Conservation (phyloP, 2,329 filamentous ascomycete genomes). For the Ophiostoma himal-ulmi region DNA sequence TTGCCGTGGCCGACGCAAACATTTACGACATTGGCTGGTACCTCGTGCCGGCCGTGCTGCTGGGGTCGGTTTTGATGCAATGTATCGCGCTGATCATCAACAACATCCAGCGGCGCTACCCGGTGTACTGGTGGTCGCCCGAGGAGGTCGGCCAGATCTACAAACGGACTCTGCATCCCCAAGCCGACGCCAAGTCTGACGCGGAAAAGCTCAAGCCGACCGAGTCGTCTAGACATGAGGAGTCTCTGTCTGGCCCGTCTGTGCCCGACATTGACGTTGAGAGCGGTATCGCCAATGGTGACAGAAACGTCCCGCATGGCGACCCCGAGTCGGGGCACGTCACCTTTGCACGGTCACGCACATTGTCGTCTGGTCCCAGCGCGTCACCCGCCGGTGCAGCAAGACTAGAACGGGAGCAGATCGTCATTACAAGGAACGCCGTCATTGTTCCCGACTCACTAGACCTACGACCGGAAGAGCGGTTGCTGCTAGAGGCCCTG, state of each 20-base stretch:
- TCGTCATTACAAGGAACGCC: constrained; percentile 15
- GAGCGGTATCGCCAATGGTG: background rate
- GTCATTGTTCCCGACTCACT: constrained; percentile 20
- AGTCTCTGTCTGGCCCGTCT: background rate
- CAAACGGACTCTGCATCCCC: constrained; percentile 21
- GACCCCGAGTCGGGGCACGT: constrained; percentile 12
- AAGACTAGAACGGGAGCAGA: background rate
- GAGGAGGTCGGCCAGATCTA: constrained; percentile 31
- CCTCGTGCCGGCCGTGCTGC: constrained; percentile 55
- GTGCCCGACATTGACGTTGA: background rate
- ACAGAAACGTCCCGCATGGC: background rate
- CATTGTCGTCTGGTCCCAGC: background rate
- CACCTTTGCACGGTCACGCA: constrained; percentile 1
- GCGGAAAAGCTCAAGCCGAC: constrained; percentile 5
- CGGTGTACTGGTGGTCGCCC: constrained; percentile 65
- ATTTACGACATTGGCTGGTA: constrained; percentile 60
- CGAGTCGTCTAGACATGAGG: background rate
- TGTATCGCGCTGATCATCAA: constrained; percentile 58
- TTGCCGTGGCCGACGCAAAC: constrained; percentile 56
- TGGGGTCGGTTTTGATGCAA: constrained; percentile 58
- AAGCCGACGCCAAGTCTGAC: background rate
- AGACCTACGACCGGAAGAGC: constrained; percentile 22
- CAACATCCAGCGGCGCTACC: constrained; percentile 62
- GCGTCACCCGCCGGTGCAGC: background rate
- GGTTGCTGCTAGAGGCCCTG: constrained; percentile 19